A percentile compares a stretch with the other conserved stretches of the same genome.
These are phyloP conservation scores for Bryoerythrophyllum caledonicum DNA, from an alignment of 225 moss, liverwort and hornwort species.

Conservation along the genomic window DNA sequence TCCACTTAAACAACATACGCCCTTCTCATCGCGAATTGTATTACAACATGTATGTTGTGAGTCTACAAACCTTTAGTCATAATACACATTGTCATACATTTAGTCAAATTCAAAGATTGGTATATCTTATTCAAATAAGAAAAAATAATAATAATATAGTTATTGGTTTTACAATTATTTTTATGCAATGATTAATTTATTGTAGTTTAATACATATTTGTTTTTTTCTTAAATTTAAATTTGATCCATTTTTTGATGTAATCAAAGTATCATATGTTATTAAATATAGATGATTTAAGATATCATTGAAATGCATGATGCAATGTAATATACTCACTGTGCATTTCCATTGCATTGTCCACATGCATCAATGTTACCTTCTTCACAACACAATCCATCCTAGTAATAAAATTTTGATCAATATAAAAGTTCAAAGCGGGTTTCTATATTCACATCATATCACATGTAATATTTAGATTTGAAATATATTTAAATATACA, in stretches of 20 bases:
- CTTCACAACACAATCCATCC: constrained; percentile 86
- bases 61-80: constrained; percentile 60
- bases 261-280: not conserved
- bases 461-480: no score
- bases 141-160: no score
- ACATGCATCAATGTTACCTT: constrained; percentile 64
- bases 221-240: no score
- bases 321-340: constrained; percentile 31
- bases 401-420: not conserved
- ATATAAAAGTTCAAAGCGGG: no score
- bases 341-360: constrained; percentile 81
- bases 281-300: not conserved
- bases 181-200: no score
- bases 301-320: not conserved
- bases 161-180: no score
- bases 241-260: no score
- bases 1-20: constrained; percentile 85
- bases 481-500: no score
- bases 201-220: no score
- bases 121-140: no score
- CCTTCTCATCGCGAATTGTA: constrained; percentile 92
- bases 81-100: accelerated
- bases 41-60: constrained; percentile 76
- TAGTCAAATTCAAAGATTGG: no score
- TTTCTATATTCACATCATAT: not conserved